Conservation (phyloP, 2,329 filamentous ascomycete genomes). For the Massarina eburnea region DNA sequence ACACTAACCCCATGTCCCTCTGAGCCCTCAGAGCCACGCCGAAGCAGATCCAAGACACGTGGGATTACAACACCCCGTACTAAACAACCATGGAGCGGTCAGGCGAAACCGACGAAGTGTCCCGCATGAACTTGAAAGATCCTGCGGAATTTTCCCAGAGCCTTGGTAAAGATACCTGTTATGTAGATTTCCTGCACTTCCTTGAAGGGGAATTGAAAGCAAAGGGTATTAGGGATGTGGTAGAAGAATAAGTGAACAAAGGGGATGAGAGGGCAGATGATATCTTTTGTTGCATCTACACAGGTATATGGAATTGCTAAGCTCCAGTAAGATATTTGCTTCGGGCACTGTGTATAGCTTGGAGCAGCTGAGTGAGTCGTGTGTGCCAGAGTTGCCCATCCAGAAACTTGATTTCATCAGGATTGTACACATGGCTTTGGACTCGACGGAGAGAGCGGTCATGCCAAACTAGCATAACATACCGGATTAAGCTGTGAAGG, state of each 20-base stretch:
- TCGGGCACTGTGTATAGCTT: constrained; percentile 27
- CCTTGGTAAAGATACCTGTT: constrained; percentile 7
- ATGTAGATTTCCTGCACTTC: constrained; percentile 16
- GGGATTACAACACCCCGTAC: constrained; percentile 12
- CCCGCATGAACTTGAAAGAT: constrained; percentile 3
- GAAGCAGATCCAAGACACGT: constrained; percentile 14
- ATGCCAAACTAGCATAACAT: not conserved
- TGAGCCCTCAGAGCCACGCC: constrained; percentile 17
- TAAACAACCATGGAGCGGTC: constrained; percentile 8
- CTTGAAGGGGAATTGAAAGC: constrained; percentile 16
- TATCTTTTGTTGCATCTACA: constrained; percentile 8
- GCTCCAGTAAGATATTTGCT: not conserved
- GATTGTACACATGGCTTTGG: constrained; percentile 60
- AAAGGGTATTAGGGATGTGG: constrained; percentile 12
- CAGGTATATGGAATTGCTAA: not conserved
- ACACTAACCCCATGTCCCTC: constrained; percentile 20
- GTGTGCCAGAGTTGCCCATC: constrained; percentile 45
- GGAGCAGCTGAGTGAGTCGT: constrained; percentile 19
- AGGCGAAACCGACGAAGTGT: not conserved
- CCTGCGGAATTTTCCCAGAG: constrained; percentile 5
- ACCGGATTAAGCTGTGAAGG: not conserved
- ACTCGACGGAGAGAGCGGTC: constrained; percentile 52
- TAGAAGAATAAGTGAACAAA: constrained; percentile 12
- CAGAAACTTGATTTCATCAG: constrained; percentile 59
- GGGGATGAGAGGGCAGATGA: constrained; percentile 14